Evolutionary conservation across 306 rosid species (phyloP).

Genomic region (Ormosia emarginata): DNA sequence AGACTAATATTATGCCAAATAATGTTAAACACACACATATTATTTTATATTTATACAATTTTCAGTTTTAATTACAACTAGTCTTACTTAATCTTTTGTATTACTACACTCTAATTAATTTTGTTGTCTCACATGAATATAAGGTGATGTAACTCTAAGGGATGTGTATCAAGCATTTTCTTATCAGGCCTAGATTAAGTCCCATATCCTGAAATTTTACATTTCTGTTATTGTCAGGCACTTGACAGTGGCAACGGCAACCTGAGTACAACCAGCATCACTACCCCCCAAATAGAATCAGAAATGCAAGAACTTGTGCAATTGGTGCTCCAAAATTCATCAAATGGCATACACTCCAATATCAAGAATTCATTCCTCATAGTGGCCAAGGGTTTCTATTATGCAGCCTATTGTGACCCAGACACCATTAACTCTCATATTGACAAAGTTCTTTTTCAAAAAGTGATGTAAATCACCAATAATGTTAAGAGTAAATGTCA

Average conservation of each 20-base stretch:
- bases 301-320: slow-evolving; percentile 67
- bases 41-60: too few species aligned
- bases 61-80: too few species aligned
- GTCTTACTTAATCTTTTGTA: background rate
- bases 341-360: slow-evolving; percentile 36
- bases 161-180: background rate
- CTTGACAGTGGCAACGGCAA: slow-evolving; percentile 12
- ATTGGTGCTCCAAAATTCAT: slow-evolving; percentile 49
- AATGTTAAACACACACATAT: background rate
- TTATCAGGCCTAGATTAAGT: background rate
- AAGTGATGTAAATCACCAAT: slow-evolving; percentile 37
- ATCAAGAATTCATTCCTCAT: slow-evolving; percentile 58
- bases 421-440: slow-evolving; percentile 52
- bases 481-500: background rate
- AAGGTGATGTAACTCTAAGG: background rate
- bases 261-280: background rate
- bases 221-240: slow-evolving; percentile 34
- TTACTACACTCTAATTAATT: background rate
- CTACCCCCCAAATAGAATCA: slow-evolving; percentile 46
- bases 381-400: slow-evolving; percentile 67
- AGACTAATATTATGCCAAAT: background rate
- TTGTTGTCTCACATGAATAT: background rate
- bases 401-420: slow-evolving; percentile 52
- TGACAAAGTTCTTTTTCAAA: slow-evolving; percentile 62
- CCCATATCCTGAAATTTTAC: background rate